Base-by-base conservation (phyloP, 768 basidiomycete species). In the Leccinum broughii region DNA sequence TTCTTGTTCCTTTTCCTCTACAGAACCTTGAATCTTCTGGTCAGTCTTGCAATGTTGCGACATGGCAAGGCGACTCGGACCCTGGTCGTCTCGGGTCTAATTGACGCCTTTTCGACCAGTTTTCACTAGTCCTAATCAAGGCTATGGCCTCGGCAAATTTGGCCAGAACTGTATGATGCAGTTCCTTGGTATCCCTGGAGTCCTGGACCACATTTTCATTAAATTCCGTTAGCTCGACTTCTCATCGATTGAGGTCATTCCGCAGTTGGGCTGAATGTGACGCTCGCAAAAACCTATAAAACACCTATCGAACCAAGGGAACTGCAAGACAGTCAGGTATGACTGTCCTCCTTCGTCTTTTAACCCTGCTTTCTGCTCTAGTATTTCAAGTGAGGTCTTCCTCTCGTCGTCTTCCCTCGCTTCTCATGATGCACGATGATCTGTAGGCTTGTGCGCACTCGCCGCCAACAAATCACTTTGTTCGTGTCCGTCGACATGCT, bases 241-340 rank as follows among this genome's bases (percentile, higher is more conserved):
- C 13, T 48, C 30, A 1, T 55, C 11, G 32, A 34, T 34, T 3
- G 32, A 34, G 32, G 32, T 34, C 3, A 10, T 11, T 11, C 10
- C 20, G 20, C 58, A 30, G 34, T 17, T 26, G 35, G 24, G 28
- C 35, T 22, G n/a, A 60, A 57, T 32, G 15, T n/a, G 32, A 60
- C 68, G 56, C 68, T 55, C 20, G 24, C 48, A 20, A 13, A 9
- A 11, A 6, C 11, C 24, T 62, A 66, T 71, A 66, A 71, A 66
- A 9, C 6, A 24, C 24, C 24, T 3, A 3, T 24, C 24, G 2
- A 24, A 24, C 24, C 24, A 24, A 24, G 24, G 24, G 24, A 24
- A 24, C 24, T 24, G 24, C 24, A 24, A 24, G 24, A 24, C 44
- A 24, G 49, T 32, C 32, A 11, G 32, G 32, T 32, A 70, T 70